Conservation (phyloP, 805 yeast genomes). For the Barnettozyma botsteinii region DNA sequence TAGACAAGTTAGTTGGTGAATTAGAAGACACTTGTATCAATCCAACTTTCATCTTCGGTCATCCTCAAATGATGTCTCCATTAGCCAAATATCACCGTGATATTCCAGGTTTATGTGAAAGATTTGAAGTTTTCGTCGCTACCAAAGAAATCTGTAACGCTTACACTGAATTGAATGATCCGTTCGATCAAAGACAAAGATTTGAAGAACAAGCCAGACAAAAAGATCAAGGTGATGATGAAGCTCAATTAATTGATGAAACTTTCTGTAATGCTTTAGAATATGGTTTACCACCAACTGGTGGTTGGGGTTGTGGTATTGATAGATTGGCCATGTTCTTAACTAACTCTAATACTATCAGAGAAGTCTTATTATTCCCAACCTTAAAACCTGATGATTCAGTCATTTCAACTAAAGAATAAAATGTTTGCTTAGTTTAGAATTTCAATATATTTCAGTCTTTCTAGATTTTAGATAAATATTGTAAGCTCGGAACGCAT, state of each 20-base stretch:
- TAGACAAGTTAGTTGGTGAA: conserved; percentile 96
- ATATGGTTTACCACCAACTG: conserved; percentile 98
- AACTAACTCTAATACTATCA: conserved; percentile 92
- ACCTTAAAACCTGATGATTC: conserved; percentile 89
- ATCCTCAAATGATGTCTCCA: conserved; percentile 99
- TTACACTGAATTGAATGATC: conserved; percentile 97
- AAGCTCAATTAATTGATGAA: conserved; percentile 95
- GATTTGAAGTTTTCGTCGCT: conserved; percentile 97
- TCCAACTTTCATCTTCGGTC: conserved; percentile 97
- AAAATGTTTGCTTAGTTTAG: neutral
- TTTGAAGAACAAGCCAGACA: conserved; percentile 99
- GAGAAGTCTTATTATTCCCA: conserved; percentile 97
- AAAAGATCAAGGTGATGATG: conserved; percentile 98
- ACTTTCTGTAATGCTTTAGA: conserved; percentile 96
- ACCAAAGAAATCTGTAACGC: conserved; percentile 98
- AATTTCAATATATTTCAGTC: no score
- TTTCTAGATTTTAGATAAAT: no score
- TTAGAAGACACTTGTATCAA: conserved; percentile 90
- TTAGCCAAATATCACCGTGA: conserved; percentile 93
- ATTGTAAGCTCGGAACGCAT: no score
- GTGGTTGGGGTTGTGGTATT: conserved; percentile 99
- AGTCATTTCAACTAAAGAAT: conserved; percentile 14
- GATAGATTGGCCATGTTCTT: conserved; percentile 98
- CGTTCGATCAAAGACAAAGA: conserved; percentile 95
- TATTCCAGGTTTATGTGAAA: conserved; percentile 91